Base-by-base conservation (phyloP, 768 basidiomycete genomes). In the Mycena vitilis region DNA sequence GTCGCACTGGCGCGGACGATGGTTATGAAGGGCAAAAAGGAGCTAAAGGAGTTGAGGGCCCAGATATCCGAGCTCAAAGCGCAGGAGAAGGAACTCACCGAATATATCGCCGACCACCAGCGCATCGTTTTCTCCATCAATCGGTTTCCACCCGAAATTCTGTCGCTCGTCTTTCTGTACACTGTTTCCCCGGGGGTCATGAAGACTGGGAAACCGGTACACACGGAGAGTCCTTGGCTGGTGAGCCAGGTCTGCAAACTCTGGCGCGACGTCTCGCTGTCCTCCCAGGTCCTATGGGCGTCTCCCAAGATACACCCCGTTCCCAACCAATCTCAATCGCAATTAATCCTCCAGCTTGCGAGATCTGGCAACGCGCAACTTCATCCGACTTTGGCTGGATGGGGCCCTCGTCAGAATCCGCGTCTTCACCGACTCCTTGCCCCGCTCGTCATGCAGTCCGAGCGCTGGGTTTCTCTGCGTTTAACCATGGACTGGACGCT, bases 91-190 rank as follows among this genome's bases (percentile, higher is more conserved):
- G 8, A 1, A 4, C 62, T 63, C 40, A 22, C 54, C 30, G n/a
- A 36, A 42, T 44, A 34, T 25, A 12, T 63, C 25, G 42, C 30
- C 13, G 4, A 47, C 10, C 40, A 53, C 20, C 52, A 63, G 44
- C 42, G 62, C 11, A 54, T 36, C 20, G 12, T 63, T 18, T 63
- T 63, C 34, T 63, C 62, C 13, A 63, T 63, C 44, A 63, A 63
- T 20, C 52, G 42, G 22, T 49, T 63, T 23, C 62, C 62, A 13
- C 23, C 62, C 10, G 52, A 63, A 45, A 54, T 63, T 8, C 52
- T 63, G 20, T 36, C 44, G 5, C 40, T 55, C 20, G 22, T 63
- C 22, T 63, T 63, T 13, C 16, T 45, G 12, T 44, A 15, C 20
- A n/a, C 52, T 13, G n/a, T 37, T 2, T 16, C 51, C 5, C 36